These are phyloP conservation scores for Ziziphus jujuba DNA, from an alignment of 306 rosid genomes.

Conservation along the genomic window DNA sequence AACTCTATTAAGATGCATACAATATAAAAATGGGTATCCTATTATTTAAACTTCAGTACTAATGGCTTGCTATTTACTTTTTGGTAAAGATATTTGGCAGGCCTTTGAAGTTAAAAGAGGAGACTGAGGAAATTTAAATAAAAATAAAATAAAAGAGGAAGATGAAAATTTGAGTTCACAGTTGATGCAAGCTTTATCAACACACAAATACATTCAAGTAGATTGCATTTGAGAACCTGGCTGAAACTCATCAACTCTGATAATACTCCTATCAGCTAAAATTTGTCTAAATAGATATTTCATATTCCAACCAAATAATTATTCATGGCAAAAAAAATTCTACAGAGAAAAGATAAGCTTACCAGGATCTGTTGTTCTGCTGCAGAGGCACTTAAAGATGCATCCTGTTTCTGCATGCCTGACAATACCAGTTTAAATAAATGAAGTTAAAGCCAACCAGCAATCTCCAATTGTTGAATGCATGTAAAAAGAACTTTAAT, in stretches of 20 bases:
- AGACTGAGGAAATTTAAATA: too few relatives aligned
- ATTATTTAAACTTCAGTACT: too few relatives aligned
- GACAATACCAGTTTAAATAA: conserved; percentile 39
- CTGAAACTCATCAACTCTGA: background rate
- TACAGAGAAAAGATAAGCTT: conserved; percentile 22
- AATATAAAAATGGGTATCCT: conserved; percentile 8
- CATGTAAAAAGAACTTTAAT: conserved; percentile 5
- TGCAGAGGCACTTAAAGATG: conserved; percentile 51
- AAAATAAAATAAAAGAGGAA: too few relatives aligned
- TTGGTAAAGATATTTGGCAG: too few relatives aligned
- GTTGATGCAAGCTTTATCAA: too few relatives aligned
- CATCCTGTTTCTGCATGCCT: conserved; percentile 69
- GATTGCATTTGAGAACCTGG: background rate
- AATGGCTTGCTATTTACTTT: too few relatives aligned
- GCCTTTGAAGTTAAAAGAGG: too few relatives aligned
- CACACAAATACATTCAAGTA: background rate
- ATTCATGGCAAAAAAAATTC: conserved; percentile 20
- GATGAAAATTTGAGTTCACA: too few relatives aligned
- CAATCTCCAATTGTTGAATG: conserved; percentile 6
- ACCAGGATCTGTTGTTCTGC: conserved; percentile 99
- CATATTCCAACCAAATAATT: background rate
- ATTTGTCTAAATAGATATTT: background rate
- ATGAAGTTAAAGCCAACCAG: conserved; percentile 23
- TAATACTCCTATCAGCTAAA: background rate
- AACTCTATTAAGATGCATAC: background rate